Percentiles rank a stretch among this genome's conserved stretches.
Evolutionary conservation across 176 grass and related monocot species (phyloP).

Genomic region (Rhynchospora pubera): DNA sequence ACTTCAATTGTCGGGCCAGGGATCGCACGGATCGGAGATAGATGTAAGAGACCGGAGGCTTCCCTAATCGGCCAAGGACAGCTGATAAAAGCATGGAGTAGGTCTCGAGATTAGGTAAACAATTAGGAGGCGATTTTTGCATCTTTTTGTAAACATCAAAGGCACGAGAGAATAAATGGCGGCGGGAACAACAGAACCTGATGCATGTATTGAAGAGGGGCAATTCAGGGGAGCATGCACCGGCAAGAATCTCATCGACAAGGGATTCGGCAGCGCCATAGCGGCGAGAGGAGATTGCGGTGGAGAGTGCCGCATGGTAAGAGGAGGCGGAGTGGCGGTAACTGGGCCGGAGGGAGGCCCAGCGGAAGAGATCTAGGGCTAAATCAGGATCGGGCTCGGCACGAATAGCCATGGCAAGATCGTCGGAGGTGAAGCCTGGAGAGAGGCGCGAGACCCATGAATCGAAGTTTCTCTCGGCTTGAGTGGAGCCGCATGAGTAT

Average conservation of each 20-base stretch:
- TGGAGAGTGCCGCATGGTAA: constrained; percentile 60
- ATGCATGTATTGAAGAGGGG: constrained; percentile 61
- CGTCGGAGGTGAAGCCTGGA: constrained; percentile 54
- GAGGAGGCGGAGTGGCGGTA: constrained; percentile 52
- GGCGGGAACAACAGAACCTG: constrained; percentile 75
- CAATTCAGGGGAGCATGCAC: constrained; percentile 59
- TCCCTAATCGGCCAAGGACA: constrained; percentile 53
- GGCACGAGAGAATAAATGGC: constrained; percentile 64
- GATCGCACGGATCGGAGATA: constrained; percentile 76
- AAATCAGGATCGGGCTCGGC: constrained; percentile 60
- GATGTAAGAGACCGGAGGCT: constrained; percentile 58
- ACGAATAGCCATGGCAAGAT: constrained; percentile 50
- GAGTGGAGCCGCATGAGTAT: constrained; percentile 31
- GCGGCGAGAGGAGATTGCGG: constrained; percentile 45
- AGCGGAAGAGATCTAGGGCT: constrained; percentile 85
- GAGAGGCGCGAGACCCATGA: constrained; percentile 70
- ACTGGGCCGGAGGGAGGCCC: constrained; percentile 62
- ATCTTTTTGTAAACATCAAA: constrained; percentile 96
- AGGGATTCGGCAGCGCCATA: constrained; percentile 48
- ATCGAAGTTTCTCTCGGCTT: constrained; percentile 73
- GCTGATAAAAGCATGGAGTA: constrained; percentile 69
- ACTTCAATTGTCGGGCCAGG: constrained; percentile 77
- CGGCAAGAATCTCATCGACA: constrained; percentile 69
- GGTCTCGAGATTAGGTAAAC: constrained; percentile 59
- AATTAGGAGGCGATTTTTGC: constrained; percentile 28